These are phyloP conservation scores for Saraca asoca DNA, from an alignment of 331 rosid genomes.

Conservation along the genomic window DNA sequence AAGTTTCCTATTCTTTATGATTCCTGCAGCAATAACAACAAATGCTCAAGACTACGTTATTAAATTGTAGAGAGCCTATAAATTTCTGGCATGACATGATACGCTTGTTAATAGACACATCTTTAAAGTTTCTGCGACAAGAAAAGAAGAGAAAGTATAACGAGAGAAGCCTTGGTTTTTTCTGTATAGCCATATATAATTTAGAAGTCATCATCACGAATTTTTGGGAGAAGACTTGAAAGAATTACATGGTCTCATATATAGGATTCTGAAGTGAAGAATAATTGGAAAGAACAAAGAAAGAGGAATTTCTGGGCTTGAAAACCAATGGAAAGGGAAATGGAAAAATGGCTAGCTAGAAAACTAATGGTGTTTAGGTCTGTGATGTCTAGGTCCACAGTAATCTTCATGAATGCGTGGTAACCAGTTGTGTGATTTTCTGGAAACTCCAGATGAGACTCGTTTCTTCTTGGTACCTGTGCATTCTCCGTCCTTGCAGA, in stretches of 20 bases:
- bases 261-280: conserved; percentile 24
- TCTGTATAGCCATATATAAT: conserved; percentile 5
- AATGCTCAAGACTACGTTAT: too few species aligned
- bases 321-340: too few species aligned
- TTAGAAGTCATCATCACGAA: background rate
- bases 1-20: conserved; percentile 66
- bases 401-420: conserved; percentile 84
- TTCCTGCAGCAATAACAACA: conserved; percentile 70
- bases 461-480: conserved; percentile 70
- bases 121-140: conserved; percentile 5
- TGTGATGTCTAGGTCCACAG: conserved; percentile 72
- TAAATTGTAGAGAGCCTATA: too few species aligned
- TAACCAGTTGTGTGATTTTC: conserved; percentile 58
- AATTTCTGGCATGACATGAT: too few species aligned
- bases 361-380: conserved; percentile 63
- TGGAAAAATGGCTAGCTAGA: too few species aligned
- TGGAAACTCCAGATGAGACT: conserved; percentile 44
- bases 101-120: background rate
- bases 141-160: conserved; percentile 11
- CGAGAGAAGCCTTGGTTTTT: conserved; percentile 24
- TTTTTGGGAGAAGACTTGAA: conserved; percentile 30
- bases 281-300: conserved; percentile 7
- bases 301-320: background rate
- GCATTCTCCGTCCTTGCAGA: conserved; percentile 45
- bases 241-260: conserved; percentile 23